Base-by-base conservation (phyloP, 192 early-diverging fungal species). In the Bifiguratus adelaidae region DNA sequence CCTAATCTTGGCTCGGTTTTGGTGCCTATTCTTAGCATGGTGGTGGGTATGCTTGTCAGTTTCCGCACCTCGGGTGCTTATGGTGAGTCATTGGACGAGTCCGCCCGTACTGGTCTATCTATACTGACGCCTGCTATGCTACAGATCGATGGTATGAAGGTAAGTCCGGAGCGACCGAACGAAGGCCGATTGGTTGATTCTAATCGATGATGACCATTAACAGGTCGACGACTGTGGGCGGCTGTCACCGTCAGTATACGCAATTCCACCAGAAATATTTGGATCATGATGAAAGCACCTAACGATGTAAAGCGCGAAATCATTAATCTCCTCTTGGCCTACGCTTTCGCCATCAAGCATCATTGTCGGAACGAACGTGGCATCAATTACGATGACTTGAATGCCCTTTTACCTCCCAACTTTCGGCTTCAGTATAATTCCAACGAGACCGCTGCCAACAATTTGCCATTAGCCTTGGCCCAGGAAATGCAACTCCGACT, bases 31-130 rank as follows among this genome's bases (percentile, higher is more conserved):
- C 15, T 63, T 15, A 52, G 48, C n/a, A 51, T 63, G 3, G 78
- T 80, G 7, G 59, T 80, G n/a, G 75, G 71, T 61, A 55, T 92
- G 53, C 65, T 92, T 13, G 66, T 92, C 22, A 86, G 81, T 30
- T 92, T 92, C 61, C 76, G 89, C 52, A 85, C 82, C 48, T 90
- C 87, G 66, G 80, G 81, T 9, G 80, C 82, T 12, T 78, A 82
- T 52, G 76, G 70, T n/a, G n/a, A n/a, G n/a, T n/a, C n/a, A n/a
- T n/a, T n/a, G n/a, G n/a, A n/a, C n/a, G n/a, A n/a, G n/a, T n/a
- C n/a, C n/a, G n/a, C n/a, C n/a, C n/a, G n/a, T n/a, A n/a, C n/a
- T n/a, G n/a, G n/a, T n/a, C n/a, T n/a, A n/a, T n/a, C n/a, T n/a
- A n/a, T n/a, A n/a, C n/a, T n/a, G n/a, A n/a, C n/a, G n/a, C n/a